Evolutionary conservation across 768 basidiomycete species (phyloP).

Genomic region (Tephrocybe sp.): DNA sequence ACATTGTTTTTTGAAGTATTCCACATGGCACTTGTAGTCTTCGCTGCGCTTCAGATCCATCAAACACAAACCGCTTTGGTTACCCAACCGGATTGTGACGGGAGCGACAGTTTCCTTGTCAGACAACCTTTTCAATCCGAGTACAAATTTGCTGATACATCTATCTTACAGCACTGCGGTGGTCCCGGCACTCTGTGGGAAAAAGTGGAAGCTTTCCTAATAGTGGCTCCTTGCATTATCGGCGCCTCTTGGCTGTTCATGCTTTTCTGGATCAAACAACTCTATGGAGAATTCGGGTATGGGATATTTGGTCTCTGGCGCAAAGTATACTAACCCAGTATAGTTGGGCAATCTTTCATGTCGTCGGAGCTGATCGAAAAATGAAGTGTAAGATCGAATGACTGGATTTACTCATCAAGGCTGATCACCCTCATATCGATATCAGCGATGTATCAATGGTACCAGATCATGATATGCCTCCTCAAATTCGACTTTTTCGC

Average conservation of each 20-base stretch:
- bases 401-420: background rate
- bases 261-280: conserved; percentile 64
- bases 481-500: conserved; percentile 91
- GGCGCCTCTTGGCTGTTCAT: conserved; percentile 62
- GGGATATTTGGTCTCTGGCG: conserved; percentile 20
- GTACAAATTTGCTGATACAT: background rate
- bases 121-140: conserved; percentile 17
- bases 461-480: conserved; percentile 84
- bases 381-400: conserved; percentile 64
- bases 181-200: conserved; percentile 57
- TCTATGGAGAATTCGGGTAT: conserved; percentile 84
- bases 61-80: conserved; percentile 69
- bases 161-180: conserved; percentile 36
- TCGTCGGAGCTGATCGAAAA: conserved; percentile 81
- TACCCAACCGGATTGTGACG: conserved; percentile 29
- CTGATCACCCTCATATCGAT: conserved; percentile 5
- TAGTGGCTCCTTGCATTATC: conserved; percentile 71
- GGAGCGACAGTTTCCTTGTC: conserved; percentile 34
- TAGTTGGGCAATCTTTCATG: conserved; percentile 90
- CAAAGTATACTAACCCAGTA: conserved; percentile 7
- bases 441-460: conserved; percentile 84
- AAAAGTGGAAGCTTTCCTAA: conserved; percentile 61
- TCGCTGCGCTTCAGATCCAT: conserved; percentile 72
- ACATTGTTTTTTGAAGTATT: conserved; percentile 47
- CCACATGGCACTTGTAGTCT: conserved; percentile 70